Evolutionary conservation across 345 rosid species (phyloP), one percentile per base, ranked within the genome.

Genomic region (Brassica incana): DNA sequence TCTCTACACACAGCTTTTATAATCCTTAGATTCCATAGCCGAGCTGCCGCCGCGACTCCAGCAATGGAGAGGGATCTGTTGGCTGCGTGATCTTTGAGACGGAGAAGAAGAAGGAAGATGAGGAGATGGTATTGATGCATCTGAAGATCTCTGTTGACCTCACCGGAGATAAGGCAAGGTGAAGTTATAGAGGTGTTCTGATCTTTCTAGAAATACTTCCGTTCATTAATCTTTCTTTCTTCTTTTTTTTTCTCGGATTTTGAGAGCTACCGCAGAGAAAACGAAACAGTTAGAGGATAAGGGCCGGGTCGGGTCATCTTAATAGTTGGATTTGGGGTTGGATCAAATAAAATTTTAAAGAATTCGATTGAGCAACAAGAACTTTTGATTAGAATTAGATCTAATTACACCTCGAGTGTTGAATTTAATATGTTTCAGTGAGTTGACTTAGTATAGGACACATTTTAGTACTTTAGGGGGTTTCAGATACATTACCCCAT

Each of bases 11-110:
- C 58, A 48, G 78, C 78, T 79, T 78, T 74, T 27, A 78, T 79
- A 65, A 74, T 79, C 25, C 82, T 79, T 65, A 79, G 40, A 74
- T 74, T 79, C 82, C 82, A 79, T 15, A 75, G 78, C 8, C 59
- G 70, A 48, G 38, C 27, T 23, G 25, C 0, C 58, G 64, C 61
- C 61, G 69, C 62, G 6, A 3, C 35, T 23, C 25, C 25, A 23
- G 25, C 25, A 23, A 23, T 23, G 25, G 25, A 23, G 12, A 65
- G 54, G 63, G 77, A 59, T 78, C 78, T 73, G 61, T 59, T 23
- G 62, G 73, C 0, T 30, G 32, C 12, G 20, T 74, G 78, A 60
- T 73, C 74, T 23, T 3, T 63, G 77, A 29, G 76, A 32, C 4
- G 18, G 18, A 0, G 72, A 29, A 36, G 73, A 65, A 27, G 81